Base-by-base conservation (phyloP, 352 stramenopile genomes). In the Pythium diclinum region DNA sequence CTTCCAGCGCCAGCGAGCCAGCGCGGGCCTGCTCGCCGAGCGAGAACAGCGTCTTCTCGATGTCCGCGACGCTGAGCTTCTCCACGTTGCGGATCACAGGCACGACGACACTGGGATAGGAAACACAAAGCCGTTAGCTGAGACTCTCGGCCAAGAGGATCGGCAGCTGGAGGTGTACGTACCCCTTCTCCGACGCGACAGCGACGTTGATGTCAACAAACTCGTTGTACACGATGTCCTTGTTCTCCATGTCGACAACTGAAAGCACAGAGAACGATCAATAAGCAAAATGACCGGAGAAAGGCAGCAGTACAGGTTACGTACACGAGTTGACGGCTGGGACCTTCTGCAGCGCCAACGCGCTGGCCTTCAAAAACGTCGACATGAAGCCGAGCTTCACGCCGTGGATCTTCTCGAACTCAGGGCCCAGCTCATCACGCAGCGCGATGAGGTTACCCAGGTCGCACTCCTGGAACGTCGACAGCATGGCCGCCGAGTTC, bases 371-470 rank as follows among this genome's bases (percentile, higher is more conserved):
- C 59, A 99, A 90, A 82, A 99, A 99, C 34, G 95, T 95, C 36
- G 83, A 97, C 95, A 99, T 99, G 83, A 99, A 99, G 32, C 97
- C 97, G 23, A 99, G 83, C 78, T 98, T 98, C 65, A 99, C 92
- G 52, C 96, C 97, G 81, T 99, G 95, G 44, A 89, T 93, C 72
- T 98, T 97, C 73, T 97, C 83, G 67, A 99, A 99, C 46, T 87
- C 87, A 10, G 95, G 86, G 60, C 95, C 93, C 32, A 97, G 80
- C 52, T 95, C 89, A 23, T 96, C 89, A 56, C 94, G 86, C 40
- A 98, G 71, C 67, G 94, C 94, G 63, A 99, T 97, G n/a, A 99
- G 81, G 58, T 94, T 95, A 48, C 90, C 85, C 81, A 99, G 92
- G 73, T 99, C 97, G 60, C 89, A 96, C 78, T 99, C 97, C 76